Conservation (phyloP, 345 rosid genomes). For the Moricandia arvensis region DNA sequence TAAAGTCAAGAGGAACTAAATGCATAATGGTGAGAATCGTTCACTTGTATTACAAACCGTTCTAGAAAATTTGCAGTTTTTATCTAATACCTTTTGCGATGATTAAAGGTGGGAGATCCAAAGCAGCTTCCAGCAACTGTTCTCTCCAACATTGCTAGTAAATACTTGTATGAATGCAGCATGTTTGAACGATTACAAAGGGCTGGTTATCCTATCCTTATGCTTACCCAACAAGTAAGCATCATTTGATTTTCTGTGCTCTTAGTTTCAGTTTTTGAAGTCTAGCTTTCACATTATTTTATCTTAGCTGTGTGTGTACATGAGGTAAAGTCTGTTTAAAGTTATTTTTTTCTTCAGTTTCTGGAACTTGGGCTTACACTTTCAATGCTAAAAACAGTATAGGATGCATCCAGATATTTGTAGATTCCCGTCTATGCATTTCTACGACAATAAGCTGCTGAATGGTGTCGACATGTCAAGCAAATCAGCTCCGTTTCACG, state of each 20-base stretch:
- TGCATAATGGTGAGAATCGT: slow-evolving; percentile 74
- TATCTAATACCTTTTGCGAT: slow-evolving; percentile 5
- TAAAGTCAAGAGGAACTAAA: slow-evolving; percentile 81
- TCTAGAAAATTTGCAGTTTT: background rate
- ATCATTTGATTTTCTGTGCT: slow-evolving; percentile 9
- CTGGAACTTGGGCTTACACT: slow-evolving; percentile 22
- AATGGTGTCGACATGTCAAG: slow-evolving; percentile 67
- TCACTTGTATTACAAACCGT: background rate
- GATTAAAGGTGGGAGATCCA: slow-evolving; percentile 88
- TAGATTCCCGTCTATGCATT: slow-evolving; percentile 81
- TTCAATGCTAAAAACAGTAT: slow-evolving; percentile 61
- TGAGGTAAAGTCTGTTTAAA: background rate
- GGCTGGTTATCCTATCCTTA: slow-evolving; percentile 87
- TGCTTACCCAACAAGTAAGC: slow-evolving; percentile 91
- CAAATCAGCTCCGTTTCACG: slow-evolving; percentile 78
- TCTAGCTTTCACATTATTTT: background rate
- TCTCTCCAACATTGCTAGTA: slow-evolving; percentile 88
- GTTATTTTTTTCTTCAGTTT: background rate
- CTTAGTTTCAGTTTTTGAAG: background rate
- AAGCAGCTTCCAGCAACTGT: slow-evolving; percentile 99
- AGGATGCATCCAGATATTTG: slow-evolving; percentile 99
- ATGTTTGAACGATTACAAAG: slow-evolving; percentile 98
- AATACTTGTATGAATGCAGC: slow-evolving; percentile 83
- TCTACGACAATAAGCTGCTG: slow-evolving; percentile 79
- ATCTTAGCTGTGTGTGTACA: background rate